phyloP scores from a whole-genome alignment of 2,329 filamentous ascomycete species.

The Diplodia scrobiculata region DNA sequence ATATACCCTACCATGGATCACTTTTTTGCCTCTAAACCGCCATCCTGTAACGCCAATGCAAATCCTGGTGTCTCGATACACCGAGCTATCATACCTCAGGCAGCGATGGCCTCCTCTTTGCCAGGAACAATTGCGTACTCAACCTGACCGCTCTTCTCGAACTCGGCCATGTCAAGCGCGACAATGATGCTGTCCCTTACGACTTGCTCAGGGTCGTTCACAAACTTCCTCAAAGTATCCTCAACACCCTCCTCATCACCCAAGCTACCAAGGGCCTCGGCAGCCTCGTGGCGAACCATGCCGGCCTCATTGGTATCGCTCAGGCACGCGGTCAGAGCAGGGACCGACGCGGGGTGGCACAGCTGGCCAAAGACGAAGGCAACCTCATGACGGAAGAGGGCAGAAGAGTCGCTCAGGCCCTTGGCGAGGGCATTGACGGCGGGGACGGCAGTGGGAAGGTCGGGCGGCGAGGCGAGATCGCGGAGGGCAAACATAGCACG shows the following conservation, averaged over 20 bases:
- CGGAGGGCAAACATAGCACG: conserved; percentile 97
- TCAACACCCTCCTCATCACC: conserved; percentile 94
- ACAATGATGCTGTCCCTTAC: conserved; percentile 94
- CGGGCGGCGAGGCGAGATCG: conserved; percentile 89
- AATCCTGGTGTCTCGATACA: background rate
- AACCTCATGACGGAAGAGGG: conserved; percentile 95
- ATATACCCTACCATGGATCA: conserved; percentile 16
- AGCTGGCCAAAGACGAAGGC: conserved; percentile 98
- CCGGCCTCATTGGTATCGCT: conserved; percentile 79
- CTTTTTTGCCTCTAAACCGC: conserved; percentile 26
- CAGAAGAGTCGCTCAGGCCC: conserved; percentile 82
- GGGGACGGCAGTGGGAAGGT: conserved; percentile 84
- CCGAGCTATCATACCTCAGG: conserved; percentile 16
- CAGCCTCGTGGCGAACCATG: conserved; percentile 97
- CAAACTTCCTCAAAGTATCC: conserved; percentile 76
- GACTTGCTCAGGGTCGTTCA: conserved; percentile 88
- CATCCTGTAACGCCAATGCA: conserved; percentile 26
- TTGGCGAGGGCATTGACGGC: conserved; percentile 82
- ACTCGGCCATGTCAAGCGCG: conserved; percentile 96
- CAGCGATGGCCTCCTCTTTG: conserved; percentile 36
- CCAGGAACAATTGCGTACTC: conserved; percentile 89
- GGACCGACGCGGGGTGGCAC: conserved; percentile 94
- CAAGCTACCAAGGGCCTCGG: conserved; percentile 90
- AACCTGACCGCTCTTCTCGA: conserved; percentile 81
- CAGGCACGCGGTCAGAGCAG: conserved; percentile 76